Evolutionary conservation across 1,284 basidiomycete species (phyloP).

Genomic region (Fistulina hepatica): DNA sequence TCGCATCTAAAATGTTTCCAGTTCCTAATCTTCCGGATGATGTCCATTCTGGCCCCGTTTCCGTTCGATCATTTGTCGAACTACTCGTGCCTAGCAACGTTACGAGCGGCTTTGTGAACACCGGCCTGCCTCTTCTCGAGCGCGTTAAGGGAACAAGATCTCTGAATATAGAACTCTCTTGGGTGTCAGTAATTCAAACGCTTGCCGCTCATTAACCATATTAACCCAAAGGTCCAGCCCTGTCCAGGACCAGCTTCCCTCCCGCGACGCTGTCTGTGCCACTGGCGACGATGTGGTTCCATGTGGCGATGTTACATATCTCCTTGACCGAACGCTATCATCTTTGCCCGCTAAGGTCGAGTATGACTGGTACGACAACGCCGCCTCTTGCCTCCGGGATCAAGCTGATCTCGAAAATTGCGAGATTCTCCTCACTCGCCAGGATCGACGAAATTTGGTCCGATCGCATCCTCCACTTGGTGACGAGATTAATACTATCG

Average conservation of each 20-base stretch:
- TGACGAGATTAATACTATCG: too few species aligned
- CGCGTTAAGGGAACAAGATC: slow-evolving; percentile 49
- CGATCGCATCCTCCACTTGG: too few species aligned
- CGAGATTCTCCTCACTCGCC: too few species aligned
- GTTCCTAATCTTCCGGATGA: slow-evolving; percentile 37
- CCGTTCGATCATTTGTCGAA: slow-evolving; percentile 28
- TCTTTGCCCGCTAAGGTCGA: background rate
- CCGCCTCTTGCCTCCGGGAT: too few species aligned
- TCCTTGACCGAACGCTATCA: background rate
- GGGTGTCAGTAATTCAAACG: slow-evolving; percentile 39
- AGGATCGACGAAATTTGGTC: too few species aligned
- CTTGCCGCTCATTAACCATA: slow-evolving; percentile 5
- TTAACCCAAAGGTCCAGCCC: background rate
- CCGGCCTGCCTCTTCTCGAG: slow-evolving; percentile 29
- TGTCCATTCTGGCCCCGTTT: slow-evolving; percentile 24
- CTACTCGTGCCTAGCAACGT: slow-evolving; percentile 19
- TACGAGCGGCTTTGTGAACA: slow-evolving; percentile 4
- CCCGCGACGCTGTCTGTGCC: background rate
- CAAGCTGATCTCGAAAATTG: too few species aligned
- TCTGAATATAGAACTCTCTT: slow-evolving; percentile 49
- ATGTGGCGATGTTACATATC: background rate
- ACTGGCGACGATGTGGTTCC: background rate
- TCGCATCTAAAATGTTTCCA: slow-evolving; percentile 33
- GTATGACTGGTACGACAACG: slow-evolving; percentile 1
- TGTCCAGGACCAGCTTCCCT: background rate